phyloP scores from a whole-genome alignment of 495 filamentous ascomycete genomes.

The Penicillium pulvis region DNA sequence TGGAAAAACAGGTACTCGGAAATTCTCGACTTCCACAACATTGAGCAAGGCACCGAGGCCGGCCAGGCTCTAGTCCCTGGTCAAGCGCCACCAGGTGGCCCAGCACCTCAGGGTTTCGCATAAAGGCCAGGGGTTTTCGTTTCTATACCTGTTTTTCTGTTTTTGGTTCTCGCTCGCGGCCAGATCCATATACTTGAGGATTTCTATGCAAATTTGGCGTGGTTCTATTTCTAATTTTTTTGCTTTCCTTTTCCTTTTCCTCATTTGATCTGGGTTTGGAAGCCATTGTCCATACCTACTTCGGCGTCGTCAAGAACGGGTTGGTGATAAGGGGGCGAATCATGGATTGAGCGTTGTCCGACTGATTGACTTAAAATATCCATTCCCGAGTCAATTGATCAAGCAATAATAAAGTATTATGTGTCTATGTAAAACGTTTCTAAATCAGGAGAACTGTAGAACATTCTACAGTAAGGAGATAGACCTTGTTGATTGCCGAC shows the following conservation, averaged over 20 bases:
- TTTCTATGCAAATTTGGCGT: conserved; percentile 23
- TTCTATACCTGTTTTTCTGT: conserved; percentile 8
- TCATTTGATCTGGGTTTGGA: conserved; percentile 18
- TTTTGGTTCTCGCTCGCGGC: conserved; percentile 5
- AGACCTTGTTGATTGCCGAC: conserved; percentile 19
- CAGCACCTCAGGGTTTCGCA: conserved; percentile 34
- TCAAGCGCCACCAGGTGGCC: conserved; percentile 28
- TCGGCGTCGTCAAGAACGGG: conserved; percentile 34
- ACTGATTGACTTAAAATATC: not conserved
- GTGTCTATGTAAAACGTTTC: too few species aligned
- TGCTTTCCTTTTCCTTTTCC: conserved; percentile 11
- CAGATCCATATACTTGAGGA: conserved; percentile 15
- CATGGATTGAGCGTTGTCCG: conserved; percentile 16
- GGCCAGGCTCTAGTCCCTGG: conserved; percentile 39
- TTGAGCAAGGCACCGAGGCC: conserved; percentile 62
- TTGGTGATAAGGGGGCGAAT: conserved; percentile 27
- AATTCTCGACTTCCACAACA: conserved; percentile 98
- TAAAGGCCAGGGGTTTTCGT: conserved; percentile 14
- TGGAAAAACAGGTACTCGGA: conserved; percentile 82
- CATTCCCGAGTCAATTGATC: not conserved
- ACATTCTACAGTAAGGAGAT: too few species aligned
- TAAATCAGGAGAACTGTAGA: too few species aligned
- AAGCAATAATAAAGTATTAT: not conserved
- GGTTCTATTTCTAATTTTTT: conserved; percentile 7
- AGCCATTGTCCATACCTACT: conserved; percentile 33